Evolutionary conservation across 495 filamentous ascomycete genomes (phyloP), one percentile per base, ranked within the genome.

Genomic region (Melanomma pulvis-pyrius): DNA sequence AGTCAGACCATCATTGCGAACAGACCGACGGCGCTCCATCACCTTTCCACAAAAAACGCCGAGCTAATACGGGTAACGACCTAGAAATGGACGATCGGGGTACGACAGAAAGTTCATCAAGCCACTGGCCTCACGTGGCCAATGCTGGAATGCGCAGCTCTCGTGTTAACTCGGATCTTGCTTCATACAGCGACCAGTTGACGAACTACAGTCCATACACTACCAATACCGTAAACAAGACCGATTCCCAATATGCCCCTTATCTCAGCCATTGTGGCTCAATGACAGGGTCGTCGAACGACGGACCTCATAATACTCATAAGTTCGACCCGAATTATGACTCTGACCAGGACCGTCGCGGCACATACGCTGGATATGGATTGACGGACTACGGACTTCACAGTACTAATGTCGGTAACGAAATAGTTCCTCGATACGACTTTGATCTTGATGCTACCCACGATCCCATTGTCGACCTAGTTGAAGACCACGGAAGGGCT

Each of bases 361-460:
- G 36, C 41, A 17, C 56, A 28, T 7, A 21, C 3, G n/a, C 39
- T n/a, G 39, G 17, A 15, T 7, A 47, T 36, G 34, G 59, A 19
- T 69, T 60, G 15, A 28, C 51, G 19, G 64, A 64, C 48, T 55
- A 59, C 41, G 60, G 66, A 1, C 66, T 60, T 59, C 66, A 64
- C 30, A 51, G 34, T 25, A 63, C 28, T 17, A 64, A 59, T 25
- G n/a, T 53, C 7, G 60, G 41, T 9, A 69, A 64, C 53, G 60
- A 63, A 29, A 6, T 54, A 1, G 66, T 59, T 34, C 55, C 61
- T 12, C 47, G 44, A 8, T 26, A 25, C 17, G 67, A 65, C 28
- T 65, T 39, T 2, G 61, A 61, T 29, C 44, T 59, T 1, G 61
- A 59, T 47, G n/a, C 41, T 39, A 59, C 32, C 13, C 32, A 13